Evolutionary conservation across 1,284 basidiomycete genomes (phyloP).

Genomic region (Pseudomicrostroma phylloplanum): DNA sequence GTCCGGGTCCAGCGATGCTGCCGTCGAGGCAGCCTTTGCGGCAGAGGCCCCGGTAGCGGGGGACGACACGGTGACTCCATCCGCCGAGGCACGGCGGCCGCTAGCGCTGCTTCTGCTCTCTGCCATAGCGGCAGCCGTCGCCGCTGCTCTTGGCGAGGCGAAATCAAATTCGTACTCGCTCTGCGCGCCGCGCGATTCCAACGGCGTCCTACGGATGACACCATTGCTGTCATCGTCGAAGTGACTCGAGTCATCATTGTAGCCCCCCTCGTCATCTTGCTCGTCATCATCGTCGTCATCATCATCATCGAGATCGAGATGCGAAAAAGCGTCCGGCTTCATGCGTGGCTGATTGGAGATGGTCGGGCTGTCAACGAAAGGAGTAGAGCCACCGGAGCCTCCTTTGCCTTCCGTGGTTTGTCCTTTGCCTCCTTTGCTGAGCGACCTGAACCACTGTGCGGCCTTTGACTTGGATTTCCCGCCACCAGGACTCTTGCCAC

Average conservation of each 20-base stretch:
- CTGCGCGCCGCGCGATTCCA: background rate
- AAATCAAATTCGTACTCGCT: conserved; percentile 3
- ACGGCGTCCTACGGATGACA: background rate
- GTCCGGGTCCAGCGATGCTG: conserved; percentile 10
- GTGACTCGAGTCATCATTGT: conserved; percentile 5
- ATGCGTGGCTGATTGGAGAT: conserved; percentile 14
- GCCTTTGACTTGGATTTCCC: conserved; percentile 31
- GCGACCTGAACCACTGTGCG: conserved; percentile 40
- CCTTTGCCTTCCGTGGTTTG: background rate
- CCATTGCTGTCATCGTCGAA: background rate
- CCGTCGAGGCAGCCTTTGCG: background rate
- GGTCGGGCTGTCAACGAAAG: conserved; percentile 11
- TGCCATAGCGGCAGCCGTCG: background rate
- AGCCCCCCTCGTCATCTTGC: background rate
- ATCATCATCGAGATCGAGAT: conserved; percentile 23
- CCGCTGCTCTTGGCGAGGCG: background rate
- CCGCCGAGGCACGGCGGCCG: background rate
- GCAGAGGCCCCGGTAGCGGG: background rate
- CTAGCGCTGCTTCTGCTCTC: background rate
- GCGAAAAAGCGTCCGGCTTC: conserved; percentile 18
- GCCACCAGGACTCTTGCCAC: conserved; percentile 14
- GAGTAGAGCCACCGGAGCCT: background rate
- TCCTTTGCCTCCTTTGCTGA: conserved; percentile 20
- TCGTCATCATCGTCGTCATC: conserved; percentile 23
- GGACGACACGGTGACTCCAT: background rate